Evolutionary conservation across 1,139 yeast species (phyloP).

Genomic region (Hanseniaspora gamundiae): DNA sequence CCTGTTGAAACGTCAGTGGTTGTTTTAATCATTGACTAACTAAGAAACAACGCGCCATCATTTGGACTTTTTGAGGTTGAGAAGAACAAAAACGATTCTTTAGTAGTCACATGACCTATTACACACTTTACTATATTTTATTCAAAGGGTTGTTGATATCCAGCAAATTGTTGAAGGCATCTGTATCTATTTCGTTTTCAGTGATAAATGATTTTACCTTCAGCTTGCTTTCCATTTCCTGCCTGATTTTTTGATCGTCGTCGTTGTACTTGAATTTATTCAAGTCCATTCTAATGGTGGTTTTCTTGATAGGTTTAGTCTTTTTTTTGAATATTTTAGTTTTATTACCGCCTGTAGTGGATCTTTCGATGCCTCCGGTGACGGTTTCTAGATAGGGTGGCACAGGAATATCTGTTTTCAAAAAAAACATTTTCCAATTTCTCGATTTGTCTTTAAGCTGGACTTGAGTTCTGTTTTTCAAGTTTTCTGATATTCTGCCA

Average conservation of each 20-base stretch:
- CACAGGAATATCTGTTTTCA: slow-evolving; percentile 57
- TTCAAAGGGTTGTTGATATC: not conserved
- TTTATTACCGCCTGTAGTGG: slow-evolving; percentile 6
- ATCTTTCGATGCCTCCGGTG: slow-evolving; percentile 69
- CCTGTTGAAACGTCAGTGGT: no score
- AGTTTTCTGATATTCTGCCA: slow-evolving; percentile 69
- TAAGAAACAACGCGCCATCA: no score
- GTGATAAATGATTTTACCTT: not conserved
- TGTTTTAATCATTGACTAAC: no score
- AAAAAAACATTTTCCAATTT: slow-evolving; percentile 79
- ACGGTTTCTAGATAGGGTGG: slow-evolving; percentile 73
- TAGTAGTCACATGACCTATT: no score
- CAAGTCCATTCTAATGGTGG: slow-evolving; percentile 2
- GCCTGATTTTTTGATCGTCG: not conserved
- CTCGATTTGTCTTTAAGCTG: slow-evolving; percentile 93
- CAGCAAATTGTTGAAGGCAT: not conserved
- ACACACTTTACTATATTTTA: not conserved
- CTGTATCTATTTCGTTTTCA: not conserved
- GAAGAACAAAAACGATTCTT: no score
- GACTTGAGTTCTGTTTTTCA: slow-evolving; percentile 79
- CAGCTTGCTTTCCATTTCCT: not conserved
- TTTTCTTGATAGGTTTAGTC: slow-evolving; percentile 2
- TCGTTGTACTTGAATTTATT: not conserved
- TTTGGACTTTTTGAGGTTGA: no score
- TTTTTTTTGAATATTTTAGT: slow-evolving; percentile 26